phyloP scores from a whole-genome alignment of 192 early-diverging fungal species.

The Coemansia sp. region DNA sequence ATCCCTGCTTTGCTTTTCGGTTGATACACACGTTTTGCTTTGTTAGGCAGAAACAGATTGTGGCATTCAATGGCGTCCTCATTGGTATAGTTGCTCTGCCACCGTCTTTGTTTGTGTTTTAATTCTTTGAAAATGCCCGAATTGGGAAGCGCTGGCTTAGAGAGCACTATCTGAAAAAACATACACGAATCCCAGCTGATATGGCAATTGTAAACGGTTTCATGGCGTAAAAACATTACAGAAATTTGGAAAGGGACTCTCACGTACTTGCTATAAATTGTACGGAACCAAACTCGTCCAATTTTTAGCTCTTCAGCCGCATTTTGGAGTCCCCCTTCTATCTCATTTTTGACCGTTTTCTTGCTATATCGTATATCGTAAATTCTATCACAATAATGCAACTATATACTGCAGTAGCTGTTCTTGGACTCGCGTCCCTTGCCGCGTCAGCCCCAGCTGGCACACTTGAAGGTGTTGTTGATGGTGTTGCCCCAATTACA shows the following conservation, averaged over 20 bases:
- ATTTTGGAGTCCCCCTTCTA: background rate
- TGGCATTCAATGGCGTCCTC: background rate
- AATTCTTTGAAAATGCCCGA: background rate
- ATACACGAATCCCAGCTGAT: no score
- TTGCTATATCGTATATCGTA: background rate
- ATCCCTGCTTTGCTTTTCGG: background rate
- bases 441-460: background rate
- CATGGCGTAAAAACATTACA: no score
- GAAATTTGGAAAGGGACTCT: no score
- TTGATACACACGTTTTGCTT: background rate
- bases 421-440: background rate
- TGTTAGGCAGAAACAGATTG: background rate
- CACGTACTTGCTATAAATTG: no score
- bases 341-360: background rate
- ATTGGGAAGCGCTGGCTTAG: background rate
- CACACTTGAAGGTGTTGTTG: background rate
- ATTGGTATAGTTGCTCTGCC: background rate
- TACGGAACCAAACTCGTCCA: no score
- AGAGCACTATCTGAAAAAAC: background rate
- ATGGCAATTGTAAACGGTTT: no score
- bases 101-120: background rate
- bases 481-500: background rate
- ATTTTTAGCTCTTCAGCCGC: no score
- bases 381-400: background rate
- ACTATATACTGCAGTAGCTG: background rate